These are phyloP conservation scores for Suillus variegatus DNA, from an alignment of 768 basidiomycete genomes.

Conservation along the genomic window DNA sequence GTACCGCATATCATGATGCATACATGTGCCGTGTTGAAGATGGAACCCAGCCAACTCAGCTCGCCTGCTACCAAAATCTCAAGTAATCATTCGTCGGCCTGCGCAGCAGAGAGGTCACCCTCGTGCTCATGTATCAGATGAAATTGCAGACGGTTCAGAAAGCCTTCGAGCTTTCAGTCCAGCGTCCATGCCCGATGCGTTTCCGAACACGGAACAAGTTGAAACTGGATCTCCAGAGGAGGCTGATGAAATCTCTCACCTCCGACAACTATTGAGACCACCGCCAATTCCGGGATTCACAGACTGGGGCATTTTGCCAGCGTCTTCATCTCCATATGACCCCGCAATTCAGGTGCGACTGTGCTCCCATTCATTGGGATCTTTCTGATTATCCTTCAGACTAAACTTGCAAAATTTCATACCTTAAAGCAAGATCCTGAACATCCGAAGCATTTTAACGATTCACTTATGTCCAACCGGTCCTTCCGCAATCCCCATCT, in stretches of 20 bases:
- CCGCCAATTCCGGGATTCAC: conserved; percentile 61
- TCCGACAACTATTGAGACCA: conserved; percentile 61
- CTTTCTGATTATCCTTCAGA: conserved; percentile 40
- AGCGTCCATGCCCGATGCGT: neutral
- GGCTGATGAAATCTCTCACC: conserved; percentile 50
- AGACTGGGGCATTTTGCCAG: conserved; percentile 80
- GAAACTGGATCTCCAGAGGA: conserved; percentile 11
- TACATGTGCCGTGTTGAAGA: neutral
- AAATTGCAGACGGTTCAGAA: conserved; percentile 31
- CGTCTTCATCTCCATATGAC: conserved; percentile 55
- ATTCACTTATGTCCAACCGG: conserved; percentile 89
- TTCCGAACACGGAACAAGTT: neutral
- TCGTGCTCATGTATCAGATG: conserved; percentile 51
- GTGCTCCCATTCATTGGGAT: neutral
- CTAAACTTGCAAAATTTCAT: conserved; percentile 81
- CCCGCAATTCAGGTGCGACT: conserved; percentile 58
- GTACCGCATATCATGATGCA: conserved; percentile 10
- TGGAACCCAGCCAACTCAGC: conserved; percentile 27
- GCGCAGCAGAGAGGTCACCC: conserved; percentile 49
- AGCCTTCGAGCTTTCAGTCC: conserved; percentile 1
- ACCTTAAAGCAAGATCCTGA: conserved; percentile 61
- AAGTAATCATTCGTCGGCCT: conserved; percentile 60
- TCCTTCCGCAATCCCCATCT: conserved; percentile 96
- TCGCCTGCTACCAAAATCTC: conserved; percentile 49
- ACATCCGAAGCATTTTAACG: conserved; percentile 89